Percentiles rank a stretch among this genome's conserved stretches.
Evolutionary conservation across 169 alveolate species (phyloP).

Genomic region (Plasmodium malariae): DNA sequence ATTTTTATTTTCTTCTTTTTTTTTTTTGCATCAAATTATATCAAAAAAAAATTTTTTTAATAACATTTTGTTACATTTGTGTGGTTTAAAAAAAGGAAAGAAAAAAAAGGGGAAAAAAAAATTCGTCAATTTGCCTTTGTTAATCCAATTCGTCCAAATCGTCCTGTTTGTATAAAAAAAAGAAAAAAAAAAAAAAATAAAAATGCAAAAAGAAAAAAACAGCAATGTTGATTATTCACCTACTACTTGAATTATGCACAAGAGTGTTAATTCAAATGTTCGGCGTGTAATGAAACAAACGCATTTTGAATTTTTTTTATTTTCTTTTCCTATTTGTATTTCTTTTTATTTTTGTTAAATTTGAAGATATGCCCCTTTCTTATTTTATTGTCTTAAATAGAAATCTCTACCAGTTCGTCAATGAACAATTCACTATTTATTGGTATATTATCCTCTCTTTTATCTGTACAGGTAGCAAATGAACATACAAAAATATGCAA

Average conservation of each 20-base stretch:
- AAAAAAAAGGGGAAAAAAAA: no score
- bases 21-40: conserved; percentile 18
- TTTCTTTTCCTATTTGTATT: no score
- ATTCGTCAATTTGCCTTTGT: neutral
- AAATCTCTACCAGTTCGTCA: conserved; percentile 52
- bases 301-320: no score
- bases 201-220: neutral
- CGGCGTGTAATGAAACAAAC: no score
- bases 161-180: conserved; percentile 24
- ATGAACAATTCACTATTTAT: conserved; percentile 65
- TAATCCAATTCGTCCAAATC: conserved; percentile 68
- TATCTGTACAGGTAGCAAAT: neutral
- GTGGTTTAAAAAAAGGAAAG: neutral
- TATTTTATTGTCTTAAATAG: neutral
- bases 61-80: neutral
- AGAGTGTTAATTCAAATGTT: no score
- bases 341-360: no score
- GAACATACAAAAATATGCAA: neutral
- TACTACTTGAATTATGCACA: no score
- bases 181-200: conserved; percentile 12
- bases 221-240: no score
- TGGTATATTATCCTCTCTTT: conserved; percentile 76
- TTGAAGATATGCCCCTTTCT: neutral
- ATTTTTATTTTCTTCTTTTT: neutral
- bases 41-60: neutral